Evolutionary conservation across 371 early-diverging fungal species (phyloP).

Genomic region (Massospora cicadina): DNA sequence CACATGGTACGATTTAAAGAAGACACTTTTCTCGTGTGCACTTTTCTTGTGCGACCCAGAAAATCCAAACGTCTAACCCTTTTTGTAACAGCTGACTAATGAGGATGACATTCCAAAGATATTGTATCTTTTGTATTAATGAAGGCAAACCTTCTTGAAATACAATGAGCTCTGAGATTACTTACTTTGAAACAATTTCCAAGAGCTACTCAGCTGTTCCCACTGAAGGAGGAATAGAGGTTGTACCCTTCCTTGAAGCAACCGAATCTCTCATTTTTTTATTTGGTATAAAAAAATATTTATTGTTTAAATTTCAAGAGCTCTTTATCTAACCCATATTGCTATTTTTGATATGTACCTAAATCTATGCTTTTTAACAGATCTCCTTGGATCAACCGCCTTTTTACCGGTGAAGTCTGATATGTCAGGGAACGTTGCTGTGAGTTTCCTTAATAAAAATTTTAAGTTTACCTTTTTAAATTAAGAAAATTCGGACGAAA

Average conservation of each 20-base stretch:
- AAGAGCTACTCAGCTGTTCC: constrained; percentile 49
- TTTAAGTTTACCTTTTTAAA: not conserved
- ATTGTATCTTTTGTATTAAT: too few relatives aligned
- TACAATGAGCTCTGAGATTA: too few relatives aligned
- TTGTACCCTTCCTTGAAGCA: constrained; percentile 72
- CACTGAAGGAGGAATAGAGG: constrained; percentile 46
- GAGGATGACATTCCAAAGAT: too few relatives aligned
- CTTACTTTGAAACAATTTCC: constrained; percentile 46
- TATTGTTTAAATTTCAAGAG: too few relatives aligned
- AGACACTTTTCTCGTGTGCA: too few relatives aligned
- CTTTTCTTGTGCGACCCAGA: too few relatives aligned
- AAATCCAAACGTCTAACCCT: too few relatives aligned
- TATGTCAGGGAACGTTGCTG: constrained; percentile 74
- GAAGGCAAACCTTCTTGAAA: too few relatives aligned
- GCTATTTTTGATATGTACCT: constrained; percentile 10
- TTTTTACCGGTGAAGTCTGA: constrained; percentile 73
- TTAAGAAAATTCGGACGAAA: constrained; percentile 64
- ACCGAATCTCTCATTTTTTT: constrained; percentile 59
- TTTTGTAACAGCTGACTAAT: too few relatives aligned
- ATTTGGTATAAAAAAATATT: too few relatives aligned
- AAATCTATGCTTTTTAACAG: constrained; percentile 17
- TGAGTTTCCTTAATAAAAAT: constrained; percentile 19
- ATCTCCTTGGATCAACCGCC: constrained; percentile 46
- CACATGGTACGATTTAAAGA: too few relatives aligned
- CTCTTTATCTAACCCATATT: too few relatives aligned